Percentiles rank a stretch among this genome's conserved stretches.
Conservation (phyloP, 768 basidiomycete species). For the Sarcodon sp. region DNA sequence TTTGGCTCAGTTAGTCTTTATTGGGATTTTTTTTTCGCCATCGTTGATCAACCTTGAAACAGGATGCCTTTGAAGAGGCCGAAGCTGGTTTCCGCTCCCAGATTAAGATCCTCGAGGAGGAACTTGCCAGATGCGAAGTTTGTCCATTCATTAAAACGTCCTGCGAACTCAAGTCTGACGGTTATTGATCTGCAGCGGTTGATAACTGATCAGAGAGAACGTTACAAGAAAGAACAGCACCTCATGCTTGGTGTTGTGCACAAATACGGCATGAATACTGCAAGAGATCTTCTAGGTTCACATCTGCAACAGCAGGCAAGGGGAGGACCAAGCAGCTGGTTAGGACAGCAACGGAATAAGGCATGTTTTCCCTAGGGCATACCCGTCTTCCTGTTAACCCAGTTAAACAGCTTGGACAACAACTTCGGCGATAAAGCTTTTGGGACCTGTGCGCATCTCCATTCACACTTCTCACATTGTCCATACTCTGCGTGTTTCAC, state of each 20-base stretch:
- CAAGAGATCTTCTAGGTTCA: neutral
- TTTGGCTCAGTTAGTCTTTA: constrained; percentile 28
- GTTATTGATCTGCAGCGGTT: neutral
- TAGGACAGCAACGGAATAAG: neutral
- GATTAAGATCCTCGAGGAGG: constrained; percentile 23
- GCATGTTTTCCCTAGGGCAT: neutral
- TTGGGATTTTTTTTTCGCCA: neutral
- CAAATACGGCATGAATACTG: neutral
- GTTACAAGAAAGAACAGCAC: neutral
- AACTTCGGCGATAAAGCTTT: neutral
- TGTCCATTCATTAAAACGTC: neutral
- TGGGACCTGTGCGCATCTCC: neutral
- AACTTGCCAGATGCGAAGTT: constrained; percentile 37
- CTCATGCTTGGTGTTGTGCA: neutral
- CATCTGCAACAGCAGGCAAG: neutral
- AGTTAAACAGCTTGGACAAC: neutral
- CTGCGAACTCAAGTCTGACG: neutral
- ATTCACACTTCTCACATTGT: neutral
- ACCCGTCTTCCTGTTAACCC: neutral
- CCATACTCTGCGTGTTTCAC: too few species aligned
- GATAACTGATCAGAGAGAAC: neutral
- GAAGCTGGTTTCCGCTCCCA: constrained; percentile 28
- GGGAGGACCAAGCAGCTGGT: neutral
- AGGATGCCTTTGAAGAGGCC: constrained; percentile 60
- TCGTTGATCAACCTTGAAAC: neutral